These are phyloP conservation scores for Akanthomyces muscarius DNA, from an alignment of 2,329 filamentous ascomycete species.

Conservation along the genomic window DNA sequence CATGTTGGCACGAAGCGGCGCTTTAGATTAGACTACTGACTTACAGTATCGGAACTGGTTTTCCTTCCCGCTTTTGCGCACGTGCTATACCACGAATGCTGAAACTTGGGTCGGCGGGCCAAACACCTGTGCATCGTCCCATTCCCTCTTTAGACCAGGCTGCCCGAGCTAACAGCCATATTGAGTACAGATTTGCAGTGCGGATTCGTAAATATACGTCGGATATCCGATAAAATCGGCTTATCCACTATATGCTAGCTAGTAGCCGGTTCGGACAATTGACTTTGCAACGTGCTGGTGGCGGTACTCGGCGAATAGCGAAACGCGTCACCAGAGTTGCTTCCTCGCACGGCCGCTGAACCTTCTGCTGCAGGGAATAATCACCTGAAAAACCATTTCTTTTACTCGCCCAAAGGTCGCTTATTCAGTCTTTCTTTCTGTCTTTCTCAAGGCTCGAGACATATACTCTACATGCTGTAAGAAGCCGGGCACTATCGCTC, in stretches of 20 bases:
- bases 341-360: neutral
- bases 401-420: neutral
- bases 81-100: neutral
- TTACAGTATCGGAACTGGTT: neutral
- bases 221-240: neutral
- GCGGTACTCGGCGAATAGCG: neutral
- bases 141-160: neutral
- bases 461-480: neutral
- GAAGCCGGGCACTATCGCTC: neutral
- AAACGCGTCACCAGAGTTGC: neutral
- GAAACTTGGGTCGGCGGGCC: slow-evolving; percentile 6
- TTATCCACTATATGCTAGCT: neutral
- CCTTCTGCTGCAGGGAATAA: neutral
- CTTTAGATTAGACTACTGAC: neutral
- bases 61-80: slow-evolving; percentile 1
- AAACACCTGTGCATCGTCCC: neutral
- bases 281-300: neutral
- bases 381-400: neutral
- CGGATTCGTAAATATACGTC: too few relatives aligned
- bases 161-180: neutral
- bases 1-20: slow-evolving; percentile 1
- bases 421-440: neutral
- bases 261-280: neutral
- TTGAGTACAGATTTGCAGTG: neutral
- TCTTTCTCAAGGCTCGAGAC: neutral